Percentiles rank a stretch among this genome's conserved stretches.
These are phyloP conservation scores for Phialophora expanda DNA, from an alignment of 2,329 filamentous ascomycete genomes.

Conservation along the genomic window DNA sequence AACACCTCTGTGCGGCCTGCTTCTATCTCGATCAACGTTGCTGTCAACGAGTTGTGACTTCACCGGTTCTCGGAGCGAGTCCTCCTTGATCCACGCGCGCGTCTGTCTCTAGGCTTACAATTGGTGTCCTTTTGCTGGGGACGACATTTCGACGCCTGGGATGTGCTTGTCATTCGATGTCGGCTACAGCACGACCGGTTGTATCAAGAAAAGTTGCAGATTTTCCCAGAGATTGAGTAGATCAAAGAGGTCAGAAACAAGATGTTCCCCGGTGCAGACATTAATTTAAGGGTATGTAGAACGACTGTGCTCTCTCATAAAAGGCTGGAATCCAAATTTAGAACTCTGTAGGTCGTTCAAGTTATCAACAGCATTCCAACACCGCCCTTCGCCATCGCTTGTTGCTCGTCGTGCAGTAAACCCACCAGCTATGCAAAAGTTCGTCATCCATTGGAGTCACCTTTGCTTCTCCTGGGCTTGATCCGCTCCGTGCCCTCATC, in stretches of 20 bases:
- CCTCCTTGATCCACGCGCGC: background rate
- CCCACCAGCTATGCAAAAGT: constrained; percentile 22
- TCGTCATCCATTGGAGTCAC: constrained; percentile 17
- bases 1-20: background rate
- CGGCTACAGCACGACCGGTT: background rate
- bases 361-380: constrained; percentile 21
- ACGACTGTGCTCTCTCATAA: constrained; percentile 18
- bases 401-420: constrained; percentile 27
- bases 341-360: constrained; percentile 9
- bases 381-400: constrained; percentile 26
- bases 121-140: background rate
- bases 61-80: background rate
- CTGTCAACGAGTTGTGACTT: background rate
- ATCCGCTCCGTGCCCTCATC: constrained; percentile 9
- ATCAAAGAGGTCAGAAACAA: background rate
- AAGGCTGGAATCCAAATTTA: constrained; percentile 12
- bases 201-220: background rate
- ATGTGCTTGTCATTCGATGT: background rate
- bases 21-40: background rate
- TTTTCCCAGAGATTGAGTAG: background rate
- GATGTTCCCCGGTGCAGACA: constrained; percentile 19
- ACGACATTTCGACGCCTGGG: background rate
- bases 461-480: constrained; percentile 17
- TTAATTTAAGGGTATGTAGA: constrained; percentile 20
- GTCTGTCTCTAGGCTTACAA: background rate